Evolutionary conservation across 2,329 filamentous ascomycete species (phyloP), one percentile per base, ranked within the genome.

Genomic region (Verticillium albo-atrum): DNA sequence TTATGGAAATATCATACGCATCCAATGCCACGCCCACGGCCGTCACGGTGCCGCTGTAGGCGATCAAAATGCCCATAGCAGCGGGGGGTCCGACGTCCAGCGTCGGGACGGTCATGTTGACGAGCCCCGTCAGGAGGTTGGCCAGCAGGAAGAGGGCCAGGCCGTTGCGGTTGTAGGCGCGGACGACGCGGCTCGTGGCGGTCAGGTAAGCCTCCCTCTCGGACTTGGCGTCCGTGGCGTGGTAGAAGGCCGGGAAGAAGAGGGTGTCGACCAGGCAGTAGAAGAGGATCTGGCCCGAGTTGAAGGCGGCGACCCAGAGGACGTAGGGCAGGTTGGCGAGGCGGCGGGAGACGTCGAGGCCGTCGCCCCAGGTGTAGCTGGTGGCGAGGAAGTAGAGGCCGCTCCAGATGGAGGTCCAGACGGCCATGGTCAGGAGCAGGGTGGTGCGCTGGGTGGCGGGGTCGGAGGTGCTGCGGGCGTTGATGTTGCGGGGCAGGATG

Each of bases 311-410:
- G 7, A 96, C 89, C 92, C 94, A 98, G 52, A 97, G 79, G 51
- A 98, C 84, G 71, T 99, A 99, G 0, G 95, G 92, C 63, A 97
- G 81, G 68, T 99, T 99, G 9, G 94, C 95, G 60, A 98, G 79
- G 1, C 95, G 88, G 23, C 95, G 89, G 6, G 95, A 98, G 7
- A 97, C 92, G 15, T 81, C 81, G 28, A 96, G 79, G 6, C 86
- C 86, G 34, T 92, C 81, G 6, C 92, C 92, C 64, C 89, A 89
- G 12, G 74, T 76, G 68, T 88, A 89, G 66, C 82, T 84, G 1
- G 89, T 92, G 34, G 85, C 82, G 27, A 92, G 67, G 56, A 84
- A 78, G 74, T 92, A 97, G 14, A 96, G 77, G 0, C 77, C 74
- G 3, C 79, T 81, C 91, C 92, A 97, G 55, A 87, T 73, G 1